Evolutionary conservation across 345 rosid genomes (phyloP).

Genomic region (Murraya koenigii): DNA sequence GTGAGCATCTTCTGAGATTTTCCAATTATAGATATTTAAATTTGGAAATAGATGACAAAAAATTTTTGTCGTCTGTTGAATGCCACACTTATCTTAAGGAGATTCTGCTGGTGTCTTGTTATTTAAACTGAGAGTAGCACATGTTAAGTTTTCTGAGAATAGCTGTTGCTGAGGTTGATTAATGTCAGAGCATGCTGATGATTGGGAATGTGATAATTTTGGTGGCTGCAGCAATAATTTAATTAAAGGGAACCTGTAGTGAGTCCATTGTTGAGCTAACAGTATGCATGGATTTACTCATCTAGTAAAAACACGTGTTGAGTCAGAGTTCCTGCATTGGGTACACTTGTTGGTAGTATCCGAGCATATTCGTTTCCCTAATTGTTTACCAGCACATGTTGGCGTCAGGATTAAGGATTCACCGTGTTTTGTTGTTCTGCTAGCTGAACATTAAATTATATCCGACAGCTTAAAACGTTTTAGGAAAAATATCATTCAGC

Average conservation of each 20-base stretch:
- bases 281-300: neutral
- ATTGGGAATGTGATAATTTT: neutral
- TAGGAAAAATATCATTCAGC: neutral
- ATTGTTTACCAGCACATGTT: neutral
- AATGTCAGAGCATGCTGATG: neutral
- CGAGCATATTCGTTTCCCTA: neutral
- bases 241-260: neutral
- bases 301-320: neutral
- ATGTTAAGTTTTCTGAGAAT: neutral
- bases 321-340: neutral
- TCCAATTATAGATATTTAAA: neutral
- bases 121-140: neutral
- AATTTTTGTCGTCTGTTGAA: neutral
- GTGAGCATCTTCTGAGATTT: neutral
- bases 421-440: neutral
- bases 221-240: neutral
- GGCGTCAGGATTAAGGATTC: neutral
- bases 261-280: neutral
- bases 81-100: neutral
- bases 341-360: neutral
- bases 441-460: neutral
- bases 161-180: neutral
- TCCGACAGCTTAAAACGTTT: neutral
- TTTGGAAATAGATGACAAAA: neutral
- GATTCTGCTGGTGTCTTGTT: neutral